Percentiles rank a stretch among this genome's conserved stretches.
These are phyloP conservation scores for Ceratobasidium sp. DNA, from an alignment of 1,284 basidiomycete genomes.

Conservation along the genomic window DNA sequence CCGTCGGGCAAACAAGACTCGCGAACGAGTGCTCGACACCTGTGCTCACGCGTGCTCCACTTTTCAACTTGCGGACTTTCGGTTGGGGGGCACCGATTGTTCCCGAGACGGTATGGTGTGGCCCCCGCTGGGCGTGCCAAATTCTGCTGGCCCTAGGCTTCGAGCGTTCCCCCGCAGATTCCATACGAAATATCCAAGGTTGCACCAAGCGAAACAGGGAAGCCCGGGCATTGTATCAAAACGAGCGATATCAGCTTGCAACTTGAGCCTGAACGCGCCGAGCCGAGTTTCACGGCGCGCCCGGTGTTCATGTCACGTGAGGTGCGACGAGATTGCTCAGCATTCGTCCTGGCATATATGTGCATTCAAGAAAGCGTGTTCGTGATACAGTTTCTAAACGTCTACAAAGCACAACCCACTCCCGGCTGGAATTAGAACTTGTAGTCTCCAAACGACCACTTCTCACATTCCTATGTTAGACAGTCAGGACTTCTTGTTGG, in stretches of 20 bases:
- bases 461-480: conserved; percentile 55
- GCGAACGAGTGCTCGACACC: conserved; percentile 8
- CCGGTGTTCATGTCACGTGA: conserved; percentile 26
- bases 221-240: too few relatives aligned
- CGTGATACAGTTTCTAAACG: conserved; percentile 2
- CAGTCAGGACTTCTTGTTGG: not conserved
- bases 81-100: not conserved
- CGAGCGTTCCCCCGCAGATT: too few relatives aligned
- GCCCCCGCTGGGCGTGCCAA: not conserved
- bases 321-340: conserved; percentile 4
- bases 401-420: conserved; percentile 1
- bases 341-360: not conserved
- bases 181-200: too few relatives aligned
- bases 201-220: too few relatives aligned
- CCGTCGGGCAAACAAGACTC: not conserved
- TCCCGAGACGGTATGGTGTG: not conserved
- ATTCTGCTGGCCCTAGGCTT: conserved; percentile 2
- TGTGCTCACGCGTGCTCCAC: conserved; percentile 3
- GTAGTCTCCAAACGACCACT: conserved; percentile 59
- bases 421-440: conserved; percentile 39
- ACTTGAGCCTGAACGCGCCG: too few relatives aligned
- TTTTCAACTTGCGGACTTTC: not conserved
- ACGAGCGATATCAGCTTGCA: too few relatives aligned
- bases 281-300: conserved; percentile 1
- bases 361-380: conserved; percentile 1